Percentiles rank a stretch among this genome's conserved stretches.
These are phyloP conservation scores for Aureobasidium sp. DNA, from an alignment of 2,329 filamentous ascomycete species.

Conservation along the genomic window DNA sequence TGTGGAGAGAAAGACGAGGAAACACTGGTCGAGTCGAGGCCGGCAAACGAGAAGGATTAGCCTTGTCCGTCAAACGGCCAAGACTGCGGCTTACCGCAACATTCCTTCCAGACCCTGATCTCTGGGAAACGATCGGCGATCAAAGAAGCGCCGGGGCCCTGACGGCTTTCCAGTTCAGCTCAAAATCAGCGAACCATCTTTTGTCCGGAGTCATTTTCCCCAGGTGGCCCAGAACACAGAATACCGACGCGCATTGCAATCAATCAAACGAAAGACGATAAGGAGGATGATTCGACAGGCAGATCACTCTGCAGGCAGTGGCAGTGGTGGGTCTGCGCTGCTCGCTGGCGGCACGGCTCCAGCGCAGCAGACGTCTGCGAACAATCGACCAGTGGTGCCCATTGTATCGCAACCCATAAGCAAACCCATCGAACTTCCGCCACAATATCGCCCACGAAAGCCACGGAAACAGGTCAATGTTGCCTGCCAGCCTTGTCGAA, in stretches of 20 bases:
- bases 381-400: slow-evolving; percentile 6
- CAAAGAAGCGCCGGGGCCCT: background rate
- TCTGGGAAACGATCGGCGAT: background rate
- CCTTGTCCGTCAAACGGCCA: background rate
- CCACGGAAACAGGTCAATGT: slow-evolving; percentile 15
- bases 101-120: background rate
- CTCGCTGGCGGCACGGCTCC: background rate
- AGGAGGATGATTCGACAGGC: slow-evolving; percentile 6
- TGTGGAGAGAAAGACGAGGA: too few relatives aligned
- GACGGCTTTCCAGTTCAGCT: background rate
- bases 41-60: background rate
- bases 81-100: background rate
- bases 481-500: slow-evolving; percentile 13
- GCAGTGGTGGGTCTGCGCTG: background rate
- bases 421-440: slow-evolving; percentile 10
- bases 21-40: too few relatives aligned
- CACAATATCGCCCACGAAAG: slow-evolving; percentile 12
- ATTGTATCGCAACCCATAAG: slow-evolving; percentile 11
- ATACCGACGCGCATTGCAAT: too few relatives aligned
- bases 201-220: slow-evolving; percentile 1
- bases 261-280: background rate
- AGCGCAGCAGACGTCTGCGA: background rate
- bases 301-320: background rate
- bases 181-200: slow-evolving; percentile 12
- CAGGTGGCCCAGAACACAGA: slow-evolving; percentile 1